phyloP scores from a whole-genome alignment of 2,329 filamentous ascomycete genomes.

The Penicillium sp. region DNA sequence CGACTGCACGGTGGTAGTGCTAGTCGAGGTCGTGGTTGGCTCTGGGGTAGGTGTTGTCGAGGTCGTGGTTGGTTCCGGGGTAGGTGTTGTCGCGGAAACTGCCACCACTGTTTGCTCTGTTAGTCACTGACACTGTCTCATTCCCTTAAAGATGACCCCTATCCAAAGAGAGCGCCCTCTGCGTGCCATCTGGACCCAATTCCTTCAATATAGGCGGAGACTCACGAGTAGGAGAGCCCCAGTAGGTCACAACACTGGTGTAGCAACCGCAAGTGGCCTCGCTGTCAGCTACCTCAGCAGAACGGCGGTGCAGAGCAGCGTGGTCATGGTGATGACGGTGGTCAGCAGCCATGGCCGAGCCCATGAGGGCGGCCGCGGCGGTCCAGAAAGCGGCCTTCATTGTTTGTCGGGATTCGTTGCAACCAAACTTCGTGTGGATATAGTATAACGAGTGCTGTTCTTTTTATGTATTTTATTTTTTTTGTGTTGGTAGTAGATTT shows the following conservation, averaged over 20 bases:
- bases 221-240: conserved; percentile 62
- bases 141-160: background rate
- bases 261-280: conserved; percentile 62
- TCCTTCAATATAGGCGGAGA: conserved; percentile 16
- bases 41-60: conserved; percentile 17
- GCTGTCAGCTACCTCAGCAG: conserved; percentile 13
- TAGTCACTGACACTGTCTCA: background rate
- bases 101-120: conserved; percentile 7
- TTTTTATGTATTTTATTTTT: background rate
- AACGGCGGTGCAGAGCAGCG: conserved; percentile 57
- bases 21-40: conserved; percentile 17
- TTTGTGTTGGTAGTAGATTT: background rate
- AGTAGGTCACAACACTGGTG: conserved; percentile 69
- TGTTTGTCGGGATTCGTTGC: conserved; percentile 31
- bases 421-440: conserved; percentile 17
- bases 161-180: background rate
- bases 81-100: background rate
- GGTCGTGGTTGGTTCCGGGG: conserved; percentile 15
- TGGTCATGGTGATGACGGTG: conserved; percentile 34
- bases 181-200: background rate
- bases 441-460: background rate
- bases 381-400: conserved; percentile 74
- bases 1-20: conserved; percentile 33
- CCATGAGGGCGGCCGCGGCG: conserved; percentile 51
- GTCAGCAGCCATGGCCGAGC: conserved; percentile 54